phyloP scores from a whole-genome alignment of 1,284 basidiomycete species.

The Puccinia triticina region DNA sequence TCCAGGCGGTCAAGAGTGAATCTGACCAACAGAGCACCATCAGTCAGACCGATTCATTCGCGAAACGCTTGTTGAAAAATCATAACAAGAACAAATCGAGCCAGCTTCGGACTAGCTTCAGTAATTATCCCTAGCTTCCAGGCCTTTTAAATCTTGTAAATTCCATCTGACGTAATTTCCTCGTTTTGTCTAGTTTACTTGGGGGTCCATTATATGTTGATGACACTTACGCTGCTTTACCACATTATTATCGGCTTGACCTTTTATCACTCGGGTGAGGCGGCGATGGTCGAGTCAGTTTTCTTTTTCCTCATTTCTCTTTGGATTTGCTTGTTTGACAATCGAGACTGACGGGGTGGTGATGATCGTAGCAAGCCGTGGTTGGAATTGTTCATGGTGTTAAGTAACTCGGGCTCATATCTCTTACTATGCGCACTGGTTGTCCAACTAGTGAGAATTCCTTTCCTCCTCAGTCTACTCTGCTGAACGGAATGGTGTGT shows the following conservation, averaged over 20 bases:
- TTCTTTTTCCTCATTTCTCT: neutral
- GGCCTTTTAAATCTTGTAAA: neutral
- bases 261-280: neutral
- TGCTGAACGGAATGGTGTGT: neutral
- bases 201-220: conserved; percentile 9
- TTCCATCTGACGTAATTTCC: neutral
- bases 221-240: conserved; percentile 11
- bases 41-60: neutral
- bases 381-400: neutral
- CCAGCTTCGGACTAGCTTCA: neutral
- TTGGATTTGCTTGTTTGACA: neutral
- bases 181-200: conserved; percentile 18
- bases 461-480: neutral
- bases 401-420: conserved; percentile 20
- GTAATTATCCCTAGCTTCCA: neutral
- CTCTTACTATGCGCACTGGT: neutral
- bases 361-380: neutral
- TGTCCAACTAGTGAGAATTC: conserved; percentile 10
- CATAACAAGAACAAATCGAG: neutral
- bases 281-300: neutral
- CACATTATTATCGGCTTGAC: conserved; percentile 12
- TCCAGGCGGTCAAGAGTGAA: conserved; percentile 14
- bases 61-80: neutral
- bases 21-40: neutral
- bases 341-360: neutral